Evolutionary conservation across 1,284 basidiomycete species (phyloP).

Genomic region (Gomphus bonarii): DNA sequence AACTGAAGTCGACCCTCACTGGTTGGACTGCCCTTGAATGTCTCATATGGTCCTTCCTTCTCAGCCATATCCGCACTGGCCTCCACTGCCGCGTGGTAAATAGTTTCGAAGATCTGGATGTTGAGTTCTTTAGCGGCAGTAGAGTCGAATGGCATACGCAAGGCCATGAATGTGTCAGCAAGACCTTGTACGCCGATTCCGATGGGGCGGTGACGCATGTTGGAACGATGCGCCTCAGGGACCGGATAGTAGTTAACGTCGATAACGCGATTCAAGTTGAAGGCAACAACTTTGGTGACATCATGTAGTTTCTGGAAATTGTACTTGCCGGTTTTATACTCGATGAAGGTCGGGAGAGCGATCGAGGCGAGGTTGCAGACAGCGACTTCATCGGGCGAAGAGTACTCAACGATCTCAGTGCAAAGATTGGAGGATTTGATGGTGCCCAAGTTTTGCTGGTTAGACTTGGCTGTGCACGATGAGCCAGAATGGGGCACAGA

Average conservation of each 20-base stretch:
- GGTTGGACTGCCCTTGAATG: slow-evolving; percentile 88
- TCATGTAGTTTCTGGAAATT: slow-evolving; percentile 95
- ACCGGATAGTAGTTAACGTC: slow-evolving; percentile 94
- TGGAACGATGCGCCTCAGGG: slow-evolving; percentile 82
- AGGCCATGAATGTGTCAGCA: slow-evolving; percentile 96
- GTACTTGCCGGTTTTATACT: slow-evolving; percentile 49
- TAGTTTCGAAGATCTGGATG: slow-evolving; percentile 97
- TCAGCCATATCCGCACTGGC: slow-evolving; percentile 86
- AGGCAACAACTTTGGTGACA: slow-evolving; percentile 86
- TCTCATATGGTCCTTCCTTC: slow-evolving; percentile 79
- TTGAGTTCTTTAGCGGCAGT: slow-evolving; percentile 83
- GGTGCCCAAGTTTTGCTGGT: slow-evolving; percentile 97
- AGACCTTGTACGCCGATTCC: slow-evolving; percentile 98
- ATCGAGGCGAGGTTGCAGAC: slow-evolving; percentile 99
- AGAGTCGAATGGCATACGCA: slow-evolving; percentile 94
- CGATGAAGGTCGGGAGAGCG: slow-evolving; percentile 85
- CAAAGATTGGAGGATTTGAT: slow-evolving; percentile 99
- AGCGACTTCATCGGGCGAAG: slow-evolving; percentile 94
- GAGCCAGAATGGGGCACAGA: slow-evolving; percentile 2
- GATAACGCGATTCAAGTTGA: slow-evolving; percentile 93
- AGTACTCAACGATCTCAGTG: slow-evolving; percentile 99
- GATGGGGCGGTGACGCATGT: slow-evolving; percentile 97
- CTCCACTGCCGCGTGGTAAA: slow-evolving; percentile 94
- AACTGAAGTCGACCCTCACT: slow-evolving; percentile 86
- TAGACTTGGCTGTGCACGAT: slow-evolving; percentile 67